phyloP scores from a whole-genome alignment of 108 stramenopile genomes.

The Cylindrotheca fusiformis region DNA sequence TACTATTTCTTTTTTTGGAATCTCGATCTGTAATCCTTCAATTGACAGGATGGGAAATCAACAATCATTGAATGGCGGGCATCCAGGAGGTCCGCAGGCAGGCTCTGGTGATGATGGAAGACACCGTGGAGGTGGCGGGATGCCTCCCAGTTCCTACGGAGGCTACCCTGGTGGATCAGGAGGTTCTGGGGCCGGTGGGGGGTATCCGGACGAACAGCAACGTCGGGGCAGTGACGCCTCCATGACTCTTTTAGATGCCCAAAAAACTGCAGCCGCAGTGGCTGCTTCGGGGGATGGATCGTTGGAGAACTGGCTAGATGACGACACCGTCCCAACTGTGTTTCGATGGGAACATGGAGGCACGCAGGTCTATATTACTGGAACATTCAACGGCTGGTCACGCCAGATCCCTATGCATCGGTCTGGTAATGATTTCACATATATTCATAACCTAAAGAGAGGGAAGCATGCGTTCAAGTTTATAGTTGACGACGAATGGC shows the following conservation, averaged over 20 bases:
- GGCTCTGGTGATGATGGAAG: slow-evolving; percentile 17
- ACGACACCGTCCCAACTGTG: slow-evolving; percentile 94
- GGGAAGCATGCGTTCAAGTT: slow-evolving; percentile 99
- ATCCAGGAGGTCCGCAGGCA: slow-evolving; percentile 16
- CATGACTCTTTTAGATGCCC: slow-evolving; percentile 39
- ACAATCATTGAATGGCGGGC: slow-evolving; percentile 31
- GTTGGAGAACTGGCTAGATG: slow-evolving; percentile 54
- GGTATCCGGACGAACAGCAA: not conserved
- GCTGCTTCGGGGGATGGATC: slow-evolving; percentile 7
- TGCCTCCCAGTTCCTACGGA: slow-evolving; percentile 7
- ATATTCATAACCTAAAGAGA: slow-evolving; percentile 96
- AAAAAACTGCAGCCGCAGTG: slow-evolving; percentile 28
- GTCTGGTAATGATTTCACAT: slow-evolving; percentile 99
- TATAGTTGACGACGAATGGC: slow-evolving; percentile 99
- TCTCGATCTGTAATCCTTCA: too few relatives aligned
- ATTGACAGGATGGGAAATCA: slow-evolving; percentile 41
- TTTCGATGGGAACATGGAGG: slow-evolving; percentile 99
- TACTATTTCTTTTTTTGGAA: too few relatives aligned
- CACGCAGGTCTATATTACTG: slow-evolving; percentile 96
- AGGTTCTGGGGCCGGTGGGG: slow-evolving; percentile 6
- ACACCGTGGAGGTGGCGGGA: slow-evolving; percentile 15
- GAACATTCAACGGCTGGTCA: slow-evolving; percentile 98
- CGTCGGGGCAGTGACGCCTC: slow-evolving; percentile 36
- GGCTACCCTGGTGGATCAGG: slow-evolving; percentile 9
- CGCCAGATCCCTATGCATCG: slow-evolving; percentile 99